Evolutionary conservation across 345 rosid species (phyloP).

Genomic region (Noccaea caerulescens): DNA sequence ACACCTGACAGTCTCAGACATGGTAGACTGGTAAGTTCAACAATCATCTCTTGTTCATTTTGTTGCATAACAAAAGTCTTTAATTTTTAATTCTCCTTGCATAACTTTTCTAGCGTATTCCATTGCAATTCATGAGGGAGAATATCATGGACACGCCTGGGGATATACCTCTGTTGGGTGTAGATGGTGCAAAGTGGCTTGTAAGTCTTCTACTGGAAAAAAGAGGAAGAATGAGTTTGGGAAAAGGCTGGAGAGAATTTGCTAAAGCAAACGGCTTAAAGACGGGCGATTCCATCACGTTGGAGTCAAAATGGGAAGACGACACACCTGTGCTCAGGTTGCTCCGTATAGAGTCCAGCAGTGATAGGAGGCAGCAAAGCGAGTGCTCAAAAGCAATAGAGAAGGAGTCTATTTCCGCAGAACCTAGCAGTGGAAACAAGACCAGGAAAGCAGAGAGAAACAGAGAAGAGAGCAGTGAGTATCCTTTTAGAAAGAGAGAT

Average conservation of each 20-base stretch:
- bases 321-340: slow-evolving; percentile 31
- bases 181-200: slow-evolving; percentile 36
- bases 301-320: slow-evolving; percentile 27
- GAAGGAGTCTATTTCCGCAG: slow-evolving; percentile 10
- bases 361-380: background rate
- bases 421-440: slow-evolving; percentile 9
- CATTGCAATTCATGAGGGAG: slow-evolving; percentile 29
- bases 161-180: slow-evolving; percentile 34
- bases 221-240: slow-evolving; percentile 38
- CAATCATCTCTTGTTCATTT: background rate
- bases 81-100: background rate
- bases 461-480: slow-evolving; percentile 7
- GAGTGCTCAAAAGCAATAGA: too few species aligned
- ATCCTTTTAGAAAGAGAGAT: background rate
- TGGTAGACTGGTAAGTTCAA: slow-evolving; percentile 33
- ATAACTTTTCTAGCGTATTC: slow-evolving; percentile 32
- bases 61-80: background rate
- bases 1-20: slow-evolving; percentile 38
- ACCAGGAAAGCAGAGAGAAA: slow-evolving; percentile 20
- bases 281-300: slow-evolving; percentile 29
- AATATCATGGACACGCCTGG: slow-evolving; percentile 34
- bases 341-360: slow-evolving; percentile 30
- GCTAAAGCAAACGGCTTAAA: slow-evolving; percentile 34
- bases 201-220: slow-evolving; percentile 34
- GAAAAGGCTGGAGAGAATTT: slow-evolving; percentile 39